These are phyloP conservation scores for Periconia sp. DNA, from an alignment of 2,329 filamentous ascomycete genomes.

Conservation along the genomic window DNA sequence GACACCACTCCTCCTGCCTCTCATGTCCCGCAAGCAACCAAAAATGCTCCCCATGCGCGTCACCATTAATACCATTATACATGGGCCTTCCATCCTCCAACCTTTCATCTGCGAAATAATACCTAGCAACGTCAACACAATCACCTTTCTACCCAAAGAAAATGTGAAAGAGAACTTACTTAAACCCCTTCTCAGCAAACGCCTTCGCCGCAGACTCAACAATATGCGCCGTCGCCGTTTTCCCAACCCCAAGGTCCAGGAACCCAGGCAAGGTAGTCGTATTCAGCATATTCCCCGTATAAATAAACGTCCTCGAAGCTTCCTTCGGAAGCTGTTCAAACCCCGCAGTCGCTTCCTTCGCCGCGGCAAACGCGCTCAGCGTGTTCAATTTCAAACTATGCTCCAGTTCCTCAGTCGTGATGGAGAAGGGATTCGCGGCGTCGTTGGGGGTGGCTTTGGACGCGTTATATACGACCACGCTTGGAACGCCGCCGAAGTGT, in stretches of 20 bases:
- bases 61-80: conserved; percentile 39
- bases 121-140: conserved; percentile 37
- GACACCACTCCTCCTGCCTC: conserved; percentile 49
- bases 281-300: conserved; percentile 48
- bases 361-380: conserved; percentile 44
- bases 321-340: conserved; percentile 41
- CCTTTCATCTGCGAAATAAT: conserved; percentile 57
- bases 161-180: conserved; percentile 27
- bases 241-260: conserved; percentile 44
- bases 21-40: conserved; percentile 43
- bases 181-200: conserved; percentile 42
- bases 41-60: conserved; percentile 48
- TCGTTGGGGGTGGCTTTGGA: neutral
- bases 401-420: conserved; percentile 32
- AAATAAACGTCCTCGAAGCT: conserved; percentile 46
- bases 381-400: conserved; percentile 44
- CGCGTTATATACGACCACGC: conserved; percentile 50
- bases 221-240: conserved; percentile 43
- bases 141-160: neutral
- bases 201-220: conserved; percentile 38
- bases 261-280: conserved; percentile 16
- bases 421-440: conserved; percentile 3
- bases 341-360: conserved; percentile 43
- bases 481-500: conserved; percentile 40
- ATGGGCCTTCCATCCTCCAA: conserved; percentile 42